Base-by-base conservation (phyloP, 2,329 filamentous ascomycete genomes). In the Neopestalotiopsis rosae region DNA sequence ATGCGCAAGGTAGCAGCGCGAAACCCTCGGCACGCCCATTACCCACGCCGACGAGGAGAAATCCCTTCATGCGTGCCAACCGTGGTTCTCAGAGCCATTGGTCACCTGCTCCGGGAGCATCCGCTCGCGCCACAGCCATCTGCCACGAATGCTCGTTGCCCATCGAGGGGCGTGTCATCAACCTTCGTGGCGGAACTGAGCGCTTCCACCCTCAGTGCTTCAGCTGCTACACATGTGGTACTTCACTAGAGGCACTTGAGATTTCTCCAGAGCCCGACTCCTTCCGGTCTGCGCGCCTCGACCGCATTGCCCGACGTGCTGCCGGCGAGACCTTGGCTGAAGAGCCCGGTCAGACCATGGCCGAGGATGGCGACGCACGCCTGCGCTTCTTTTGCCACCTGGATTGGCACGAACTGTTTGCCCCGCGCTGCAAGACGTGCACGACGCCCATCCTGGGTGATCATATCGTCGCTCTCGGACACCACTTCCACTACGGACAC, bases 371-470 rank as follows among this genome's bases (percentile, higher is more conserved):
- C 57, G 92, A 95, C 77, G 87, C 89, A 49, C 86, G 89, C 12
- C 82, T 94, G 61, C 90, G 95, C 12, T 98, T 98, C 87, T 99
- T 93, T 83, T 99, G 96, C 81, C 95, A 98, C 79, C 88, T 99
- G n/a, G 96, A 99, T 84, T 99, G 95, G 89, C 96, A 99, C 80
- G 96, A 99, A 81, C 85, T 92, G 67, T 99, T 94, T 81, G 94
- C 93, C 40, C 96, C 96, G 4, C 90, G 94, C 57, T 99, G 96
- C 87, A 96, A 96, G 82, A 94, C 93, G 79, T 99, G 96, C 88
- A 94, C 92, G 79, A 99, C 96, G 7, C 95, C 96, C 3, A 99
- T 99, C 76, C 91, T 98, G 74, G 95, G 95, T 57, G 95, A 98
- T 81, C 94, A 98, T 73, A 91, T 98, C 40, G 91, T 98, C 14